Percentiles rank a stretch among this genome's conserved stretches.
Evolutionary conservation across 2,329 filamentous ascomycete species (phyloP).

Genomic region (Trichoderma atroviride): DNA sequence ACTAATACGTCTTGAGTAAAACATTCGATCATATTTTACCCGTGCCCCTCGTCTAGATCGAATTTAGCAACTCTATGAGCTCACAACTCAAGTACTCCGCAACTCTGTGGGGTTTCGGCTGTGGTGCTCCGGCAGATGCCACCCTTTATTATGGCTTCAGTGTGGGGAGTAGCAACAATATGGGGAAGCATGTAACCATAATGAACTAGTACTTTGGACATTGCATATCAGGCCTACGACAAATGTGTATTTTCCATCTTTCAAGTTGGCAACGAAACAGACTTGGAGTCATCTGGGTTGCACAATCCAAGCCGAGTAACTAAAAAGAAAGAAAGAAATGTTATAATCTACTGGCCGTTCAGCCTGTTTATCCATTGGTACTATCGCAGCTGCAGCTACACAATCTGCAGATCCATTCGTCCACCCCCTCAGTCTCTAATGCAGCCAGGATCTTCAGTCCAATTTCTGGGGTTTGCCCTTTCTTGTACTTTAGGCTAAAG

Average conservation of each 20-base stretch:
- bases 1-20: neutral
- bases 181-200: constrained; percentile 4
- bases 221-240: neutral
- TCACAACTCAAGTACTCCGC: neutral
- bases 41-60: constrained; percentile 14
- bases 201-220: neutral
- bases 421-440: constrained; percentile 12
- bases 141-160: neutral
- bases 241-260: neutral
- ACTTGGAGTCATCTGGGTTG: too few relatives aligned
- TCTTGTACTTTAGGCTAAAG: constrained; percentile 15
- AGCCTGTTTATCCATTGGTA: neutral
- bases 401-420: neutral
- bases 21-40: constrained; percentile 1
- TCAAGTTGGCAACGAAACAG: neutral
- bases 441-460: neutral
- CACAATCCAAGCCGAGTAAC: neutral
- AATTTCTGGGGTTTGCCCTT: neutral
- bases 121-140: constrained; percentile 6
- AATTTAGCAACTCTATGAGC: neutral
- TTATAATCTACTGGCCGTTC: neutral
- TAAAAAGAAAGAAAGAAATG: too few relatives aligned
- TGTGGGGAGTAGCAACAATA: neutral
- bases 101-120: constrained; percentile 11
- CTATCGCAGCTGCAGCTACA: neutral